These are phyloP conservation scores for Apiosordaria backusii DNA, from an alignment of 495 filamentous ascomycete species.

Conservation along the genomic window DNA sequence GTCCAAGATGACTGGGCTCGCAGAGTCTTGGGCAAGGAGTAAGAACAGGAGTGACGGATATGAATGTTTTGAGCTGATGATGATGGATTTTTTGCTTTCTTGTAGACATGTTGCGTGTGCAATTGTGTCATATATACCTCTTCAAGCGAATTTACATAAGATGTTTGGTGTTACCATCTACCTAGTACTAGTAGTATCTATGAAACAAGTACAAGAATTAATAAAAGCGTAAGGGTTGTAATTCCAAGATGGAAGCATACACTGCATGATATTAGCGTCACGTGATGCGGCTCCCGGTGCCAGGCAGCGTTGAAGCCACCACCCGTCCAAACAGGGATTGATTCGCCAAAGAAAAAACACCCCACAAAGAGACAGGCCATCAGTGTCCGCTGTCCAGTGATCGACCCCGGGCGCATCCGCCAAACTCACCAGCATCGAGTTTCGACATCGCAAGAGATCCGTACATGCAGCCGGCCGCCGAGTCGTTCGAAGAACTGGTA, in stretches of 20 bases:
- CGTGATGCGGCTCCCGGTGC: slow-evolving; percentile 26
- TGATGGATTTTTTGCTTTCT: slow-evolving; percentile 15
- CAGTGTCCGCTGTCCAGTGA: background rate
- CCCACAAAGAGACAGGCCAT: slow-evolving; percentile 21
- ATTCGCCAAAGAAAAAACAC: slow-evolving; percentile 19
- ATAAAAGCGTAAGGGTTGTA: too few species aligned
- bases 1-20: slow-evolving; percentile 81
- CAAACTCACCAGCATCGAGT: background rate
- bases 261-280: slow-evolving; percentile 6
- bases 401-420: slow-evolving; percentile 6
- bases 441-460: background rate
- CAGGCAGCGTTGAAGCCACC: slow-evolving; percentile 9
- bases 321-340: slow-evolving; percentile 18
- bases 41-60: slow-evolving; percentile 25
- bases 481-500: background rate
- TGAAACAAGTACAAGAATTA: too few species aligned
- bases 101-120: background rate
- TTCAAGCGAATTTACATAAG: background rate
- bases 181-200: background rate
- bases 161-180: background rate
- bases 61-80: background rate
- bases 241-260: background rate
- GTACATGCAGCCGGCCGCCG: background rate
- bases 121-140: background rate
- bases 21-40: slow-evolving; percentile 69